Conservation (phyloP, 495 filamentous ascomycete species). For the Xylaria castorea region DNA sequence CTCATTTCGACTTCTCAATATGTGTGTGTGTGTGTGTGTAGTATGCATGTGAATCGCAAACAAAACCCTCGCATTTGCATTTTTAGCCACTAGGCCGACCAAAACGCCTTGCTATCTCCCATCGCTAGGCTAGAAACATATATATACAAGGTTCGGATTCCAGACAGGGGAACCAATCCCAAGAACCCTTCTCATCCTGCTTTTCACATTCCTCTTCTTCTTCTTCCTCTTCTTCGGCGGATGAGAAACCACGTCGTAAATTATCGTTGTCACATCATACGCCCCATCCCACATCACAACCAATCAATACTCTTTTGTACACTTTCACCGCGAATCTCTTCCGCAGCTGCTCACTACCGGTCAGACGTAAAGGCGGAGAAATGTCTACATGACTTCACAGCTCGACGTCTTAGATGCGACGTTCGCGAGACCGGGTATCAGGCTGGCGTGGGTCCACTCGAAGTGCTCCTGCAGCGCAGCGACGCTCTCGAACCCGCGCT, state of each 20-base stretch:
- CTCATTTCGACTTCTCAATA: not conserved
- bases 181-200: not conserved
- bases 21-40: not conserved
- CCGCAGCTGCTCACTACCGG: not conserved
- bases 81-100: conserved; percentile 25
- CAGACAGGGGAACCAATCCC: not conserved
- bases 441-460: conserved; percentile 53
- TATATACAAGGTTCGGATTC: conserved; percentile 28
- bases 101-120: conserved; percentile 30
- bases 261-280: conserved; percentile 5
- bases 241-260: conserved; percentile 11
- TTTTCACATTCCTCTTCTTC: not conserved
- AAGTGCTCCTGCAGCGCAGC: conserved; percentile 52
- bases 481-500: conserved; percentile 49
- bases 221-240: not conserved
- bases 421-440: conserved; percentile 33
- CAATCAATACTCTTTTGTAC: conserved; percentile 3
- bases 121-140: conserved; percentile 19
- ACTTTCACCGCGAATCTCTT: not conserved
- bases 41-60: conserved; percentile 8
- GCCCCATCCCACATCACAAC: conserved; percentile 11
- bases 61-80: conserved; percentile 31
- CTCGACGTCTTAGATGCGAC: conserved; percentile 28
- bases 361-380: not conserved
- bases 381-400: conserved; percentile 49